Conservation (phyloP, 2,329 filamentous ascomycete genomes). For the Penicillium sp. region DNA sequence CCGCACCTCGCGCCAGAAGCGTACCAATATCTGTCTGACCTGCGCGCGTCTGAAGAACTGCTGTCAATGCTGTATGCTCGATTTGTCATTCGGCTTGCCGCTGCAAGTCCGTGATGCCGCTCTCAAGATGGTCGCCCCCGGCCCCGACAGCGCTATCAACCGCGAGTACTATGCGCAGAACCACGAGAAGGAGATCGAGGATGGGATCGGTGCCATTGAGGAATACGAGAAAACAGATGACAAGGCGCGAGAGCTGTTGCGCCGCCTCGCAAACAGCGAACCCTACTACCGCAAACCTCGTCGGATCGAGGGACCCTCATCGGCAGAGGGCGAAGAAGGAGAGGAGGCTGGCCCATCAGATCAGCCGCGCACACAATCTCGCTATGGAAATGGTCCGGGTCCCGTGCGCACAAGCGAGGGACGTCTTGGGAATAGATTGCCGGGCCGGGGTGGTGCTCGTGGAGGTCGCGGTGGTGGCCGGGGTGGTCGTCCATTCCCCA, state of each 20-base stretch:
- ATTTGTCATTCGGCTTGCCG: conserved; percentile 91
- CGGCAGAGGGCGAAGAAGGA: conserved; percentile 47
- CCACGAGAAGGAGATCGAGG: conserved; percentile 92
- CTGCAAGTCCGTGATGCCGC: conserved; percentile 95
- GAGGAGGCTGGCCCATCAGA: conserved; percentile 44
- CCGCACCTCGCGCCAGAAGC: conserved; percentile 86
- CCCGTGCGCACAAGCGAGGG: conserved; percentile 73
- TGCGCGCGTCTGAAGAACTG: conserved; percentile 98
- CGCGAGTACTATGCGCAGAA: conserved; percentile 97
- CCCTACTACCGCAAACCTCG: conserved; percentile 92
- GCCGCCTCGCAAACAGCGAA: conserved; percentile 84
- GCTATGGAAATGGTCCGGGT: conserved; percentile 57
- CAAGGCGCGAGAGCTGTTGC: conserved; percentile 85
- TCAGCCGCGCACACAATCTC: conserved; percentile 46
- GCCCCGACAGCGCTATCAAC: conserved; percentile 89
- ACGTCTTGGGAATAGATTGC: conserved; percentile 43
- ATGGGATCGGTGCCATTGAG: conserved; percentile 81
- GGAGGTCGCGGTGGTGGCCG: conserved; percentile 52
- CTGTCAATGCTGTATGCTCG: conserved; percentile 98
- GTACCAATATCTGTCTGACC: conserved; percentile 93
- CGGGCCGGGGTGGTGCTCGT: conserved; percentile 54
- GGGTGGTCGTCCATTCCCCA: conserved; percentile 65
- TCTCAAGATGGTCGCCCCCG: conserved; percentile 95
- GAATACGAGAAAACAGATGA: conserved; percentile 97
- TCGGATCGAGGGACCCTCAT: conserved; percentile 62